Percentiles rank a stretch among this genome's conserved stretches.
Conservation (phyloP, 306 rosid species). For the Glycine tomentella region DNA sequence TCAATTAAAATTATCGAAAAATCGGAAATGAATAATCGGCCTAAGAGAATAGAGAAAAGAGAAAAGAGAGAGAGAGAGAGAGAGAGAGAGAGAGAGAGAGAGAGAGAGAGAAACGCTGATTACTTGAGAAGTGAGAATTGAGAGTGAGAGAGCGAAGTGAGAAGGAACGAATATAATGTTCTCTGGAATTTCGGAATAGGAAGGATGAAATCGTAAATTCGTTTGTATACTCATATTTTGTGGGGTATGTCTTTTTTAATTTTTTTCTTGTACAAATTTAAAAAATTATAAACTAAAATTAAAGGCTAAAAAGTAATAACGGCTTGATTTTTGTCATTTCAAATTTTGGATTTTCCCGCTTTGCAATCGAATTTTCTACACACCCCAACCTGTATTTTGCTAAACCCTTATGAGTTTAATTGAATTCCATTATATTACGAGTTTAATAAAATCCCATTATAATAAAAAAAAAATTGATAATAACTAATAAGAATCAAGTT, state of each 20-base stretch:
- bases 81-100: background rate
- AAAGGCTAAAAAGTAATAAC: slow-evolving; percentile 39
- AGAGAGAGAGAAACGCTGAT: background rate
- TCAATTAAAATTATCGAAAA: background rate
- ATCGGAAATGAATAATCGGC: background rate
- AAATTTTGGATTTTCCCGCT: slow-evolving; percentile 46
- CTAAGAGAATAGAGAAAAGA: background rate
- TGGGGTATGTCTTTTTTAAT: background rate
- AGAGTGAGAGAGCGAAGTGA: background rate
- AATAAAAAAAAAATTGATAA: no score
- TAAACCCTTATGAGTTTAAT: no score
- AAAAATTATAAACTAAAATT: background rate
- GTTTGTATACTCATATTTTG: background rate
- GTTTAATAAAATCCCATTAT: no score
- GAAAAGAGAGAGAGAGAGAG: background rate
- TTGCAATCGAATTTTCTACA: background rate
- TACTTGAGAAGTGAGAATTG: slow-evolving; percentile 33
- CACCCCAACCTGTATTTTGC: background rate
- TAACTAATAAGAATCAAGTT: background rate
- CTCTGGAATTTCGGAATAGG: background rate
- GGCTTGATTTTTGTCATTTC: slow-evolving; percentile 23
- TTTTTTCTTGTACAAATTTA: no score
- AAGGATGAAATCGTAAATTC: slow-evolving; percentile 55
- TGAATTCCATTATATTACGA: no score
- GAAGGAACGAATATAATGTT: slow-evolving; percentile 19